Base-by-base conservation (phyloP, 2,329 filamentous ascomycete species). In the Pyricularia sp. region DNA sequence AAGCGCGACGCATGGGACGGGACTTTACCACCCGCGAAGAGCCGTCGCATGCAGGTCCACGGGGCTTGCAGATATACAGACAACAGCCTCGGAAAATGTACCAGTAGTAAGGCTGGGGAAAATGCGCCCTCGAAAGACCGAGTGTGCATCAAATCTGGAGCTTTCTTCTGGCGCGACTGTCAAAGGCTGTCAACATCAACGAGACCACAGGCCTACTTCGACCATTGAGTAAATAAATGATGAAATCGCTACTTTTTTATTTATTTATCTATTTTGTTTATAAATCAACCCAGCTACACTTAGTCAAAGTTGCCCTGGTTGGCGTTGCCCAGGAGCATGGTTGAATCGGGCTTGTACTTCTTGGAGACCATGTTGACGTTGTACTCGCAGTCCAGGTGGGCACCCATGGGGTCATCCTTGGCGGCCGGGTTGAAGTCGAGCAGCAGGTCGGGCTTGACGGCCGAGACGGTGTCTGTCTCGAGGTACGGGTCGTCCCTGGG, bases 401-500 rank as follows among this genome's bases (percentile, higher is more conserved):
- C 58, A 14, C 69, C 69, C 33, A 71, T 71, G 20, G 77, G 77
- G 26, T 74, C 72, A 66, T 81, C 77, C 12, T 74, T 76, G 68
- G 75, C 66, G 20, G 76, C 59, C 1, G 77, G 77, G 64, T 74
- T 74, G 69, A 81, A 81, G 65, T 80, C 75, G 0, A 80, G 74
- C 4, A 80, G 66, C 12, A 81, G 72, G 23, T 76, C 76, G 20
- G 77, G 74, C 72, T 80, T 80, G 31, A 81, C 79, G 11, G 79
- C 79, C 33, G 77, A 79, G 4, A 79, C 79, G 0, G 78, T 78
- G 70, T 81, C 79, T 4, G 79, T 75, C 10, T 72, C 71, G 2
- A 90, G 80, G 72, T 89, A 88, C 68, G 84, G 80, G 76, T 85
- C 83, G 69, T 82, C 79, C 66, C 82, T 80, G 74, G 90, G 87